phyloP scores from a whole-genome alignment of 1,284 basidiomycete genomes.

The Austroboletus olivaceoglutinosus region DNA sequence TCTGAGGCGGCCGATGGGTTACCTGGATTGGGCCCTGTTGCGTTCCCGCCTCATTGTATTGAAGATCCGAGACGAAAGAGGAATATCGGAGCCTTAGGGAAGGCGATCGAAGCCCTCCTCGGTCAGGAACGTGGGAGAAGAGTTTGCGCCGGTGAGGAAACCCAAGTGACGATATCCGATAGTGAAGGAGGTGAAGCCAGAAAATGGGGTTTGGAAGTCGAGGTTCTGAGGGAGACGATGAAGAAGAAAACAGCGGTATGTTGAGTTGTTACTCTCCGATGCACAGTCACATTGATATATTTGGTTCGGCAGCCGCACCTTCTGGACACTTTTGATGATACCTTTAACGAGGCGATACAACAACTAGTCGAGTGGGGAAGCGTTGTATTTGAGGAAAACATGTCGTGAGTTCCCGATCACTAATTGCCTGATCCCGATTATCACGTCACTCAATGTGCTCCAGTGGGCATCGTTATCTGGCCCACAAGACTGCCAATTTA shows the following conservation, averaged over 20 bases:
- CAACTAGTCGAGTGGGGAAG: constrained; percentile 81
- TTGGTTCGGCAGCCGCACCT: constrained; percentile 45
- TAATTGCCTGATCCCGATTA: constrained; percentile 21
- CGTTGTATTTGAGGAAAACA: constrained; percentile 70
- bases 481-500: constrained; percentile 71
- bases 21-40: constrained; percentile 75
- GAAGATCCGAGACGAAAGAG: constrained; percentile 81
- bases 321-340: constrained; percentile 60
- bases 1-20: constrained; percentile 62
- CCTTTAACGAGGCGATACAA: constrained; percentile 78
- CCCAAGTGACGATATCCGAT: constrained; percentile 33
- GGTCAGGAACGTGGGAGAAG: constrained; percentile 68
- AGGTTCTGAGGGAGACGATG: constrained; percentile 52
- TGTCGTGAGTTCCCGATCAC: constrained; percentile 53
- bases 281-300: constrained; percentile 18
- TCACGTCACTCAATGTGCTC: constrained; percentile 23
- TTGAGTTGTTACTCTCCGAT: constrained; percentile 11
- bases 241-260: constrained; percentile 56
- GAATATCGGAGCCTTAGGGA: constrained; percentile 77
- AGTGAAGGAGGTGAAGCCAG: constrained; percentile 65
- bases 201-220: constrained; percentile 69
- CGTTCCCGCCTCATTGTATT: constrained; percentile 76
- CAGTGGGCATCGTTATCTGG: constrained; percentile 75
- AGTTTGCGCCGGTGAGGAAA: constrained; percentile 56
- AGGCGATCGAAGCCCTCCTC: constrained; percentile 67